Percentiles rank a stretch among this genome's conserved stretches.
Evolutionary conservation across 768 basidiomycete species (phyloP).

Genomic region (Kwoniella sp.): DNA sequence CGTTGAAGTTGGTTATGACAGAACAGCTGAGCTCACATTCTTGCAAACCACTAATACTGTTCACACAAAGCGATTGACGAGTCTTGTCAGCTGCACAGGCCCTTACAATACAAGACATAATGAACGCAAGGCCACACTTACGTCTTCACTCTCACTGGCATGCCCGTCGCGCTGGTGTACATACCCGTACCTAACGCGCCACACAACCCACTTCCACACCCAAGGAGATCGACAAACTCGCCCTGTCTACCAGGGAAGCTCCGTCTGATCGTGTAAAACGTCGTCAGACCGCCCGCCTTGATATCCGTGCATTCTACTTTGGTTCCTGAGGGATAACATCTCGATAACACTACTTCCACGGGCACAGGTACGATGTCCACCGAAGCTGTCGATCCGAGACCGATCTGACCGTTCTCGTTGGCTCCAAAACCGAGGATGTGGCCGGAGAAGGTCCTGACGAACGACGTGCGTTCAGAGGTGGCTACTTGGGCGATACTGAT

Average conservation of each 20-base stretch:
- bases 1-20: no score
- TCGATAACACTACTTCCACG: constrained; percentile 78
- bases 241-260: constrained; percentile 51
- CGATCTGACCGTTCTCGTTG: constrained; percentile 85
- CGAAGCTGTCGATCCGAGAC: constrained; percentile 67
- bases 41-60: constrained; percentile 70
- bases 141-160: constrained; percentile 72
- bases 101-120: neutral
- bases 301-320: constrained; percentile 68
- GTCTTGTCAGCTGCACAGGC: neutral
- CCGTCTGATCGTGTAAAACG: constrained; percentile 75
- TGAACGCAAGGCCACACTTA: constrained; percentile 21
- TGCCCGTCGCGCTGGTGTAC: constrained; percentile 72
- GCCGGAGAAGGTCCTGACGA: constrained; percentile 69
- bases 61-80: neutral
- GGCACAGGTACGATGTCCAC: constrained; percentile 75
- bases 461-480: constrained; percentile 73
- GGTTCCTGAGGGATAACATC: constrained; percentile 61
- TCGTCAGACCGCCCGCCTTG: constrained; percentile 64
- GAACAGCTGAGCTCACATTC: constrained; percentile 69
- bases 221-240: constrained; percentile 63
- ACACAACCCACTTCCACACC: constrained; percentile 81
- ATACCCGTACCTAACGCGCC: constrained; percentile 62
- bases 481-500: constrained; percentile 70
- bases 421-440: constrained; percentile 86